Base-by-base conservation (phyloP, 306 rosid species). In the Vigna mungo region DNA sequence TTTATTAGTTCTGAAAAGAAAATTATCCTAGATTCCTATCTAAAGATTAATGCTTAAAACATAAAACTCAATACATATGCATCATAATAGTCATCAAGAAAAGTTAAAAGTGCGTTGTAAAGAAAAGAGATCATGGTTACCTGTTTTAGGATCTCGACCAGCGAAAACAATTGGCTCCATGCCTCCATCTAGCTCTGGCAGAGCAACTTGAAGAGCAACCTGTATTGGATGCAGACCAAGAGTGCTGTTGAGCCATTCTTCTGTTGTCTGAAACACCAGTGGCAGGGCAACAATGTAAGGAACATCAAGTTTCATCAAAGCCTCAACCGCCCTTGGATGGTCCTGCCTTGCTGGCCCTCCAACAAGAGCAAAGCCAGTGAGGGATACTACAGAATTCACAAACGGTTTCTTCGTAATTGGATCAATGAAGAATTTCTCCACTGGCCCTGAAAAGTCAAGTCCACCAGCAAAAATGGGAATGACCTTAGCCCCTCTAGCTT, bases 281-380 rank as follows among this genome's bases (percentile, higher is more conserved):
- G 99, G 99, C 81, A 96, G n/a, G 23, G 99, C 99, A 44, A 96
- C 99, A 79, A 96, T 81, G 79, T 96, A 96, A 9, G 99, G 99
- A 59, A 96, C 99, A 48, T 96, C 94, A 49, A 92, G 93, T 90
- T 71, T 96, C 85, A 36, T 88, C 79, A 96, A 80, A 49, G 97
- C 99, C 84, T 96, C 97, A 34, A 96, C 9, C 0, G 99, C 99
- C 86, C 96, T 85, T 0, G 98, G 99, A 81, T 96, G 99, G 60
- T 96, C 99, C 83, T 96, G 99, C 87, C 99, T 89, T 3, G 99
- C 99, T 9, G 99, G 99, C 34, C 99, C 99, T 68, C 99, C 99
- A 36, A 96, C 99, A 49, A 96, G 96, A 21, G 99, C 99, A 64
- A 96, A 96, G 3, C 99, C 99, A 2, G 99, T 96, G 15, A 96